Conservation (phyloP, 208 protist genomes). For the Phytomonas sp. region DNA sequence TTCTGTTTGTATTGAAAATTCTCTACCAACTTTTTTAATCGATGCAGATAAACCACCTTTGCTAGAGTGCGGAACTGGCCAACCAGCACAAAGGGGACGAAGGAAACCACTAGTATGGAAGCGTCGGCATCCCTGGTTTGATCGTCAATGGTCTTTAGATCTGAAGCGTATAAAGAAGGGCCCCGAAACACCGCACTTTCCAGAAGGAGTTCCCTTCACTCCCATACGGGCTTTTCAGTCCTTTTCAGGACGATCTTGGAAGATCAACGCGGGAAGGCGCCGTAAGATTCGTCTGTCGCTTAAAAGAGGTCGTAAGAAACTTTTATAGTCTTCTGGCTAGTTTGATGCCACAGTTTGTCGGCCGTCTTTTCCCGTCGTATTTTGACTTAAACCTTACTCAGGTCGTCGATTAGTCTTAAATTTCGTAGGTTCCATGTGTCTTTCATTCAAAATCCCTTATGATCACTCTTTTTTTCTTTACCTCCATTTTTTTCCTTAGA, state of each 20-base stretch:
- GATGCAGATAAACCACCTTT: slow-evolving; percentile 37
- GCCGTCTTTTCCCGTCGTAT: slow-evolving; percentile 4
- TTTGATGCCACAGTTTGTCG: neutral
- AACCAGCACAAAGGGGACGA: slow-evolving; percentile 72
- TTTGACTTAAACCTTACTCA: slow-evolving; percentile 1
- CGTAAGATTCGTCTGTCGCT: slow-evolving; percentile 82
- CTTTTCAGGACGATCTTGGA: slow-evolving; percentile 75
- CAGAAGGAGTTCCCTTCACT: slow-evolving; percentile 80
- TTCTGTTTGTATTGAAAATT: slow-evolving; percentile 23
- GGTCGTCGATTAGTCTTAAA: neutral
- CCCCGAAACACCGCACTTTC: slow-evolving; percentile 75
- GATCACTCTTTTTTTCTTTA: slow-evolving; percentile 5
- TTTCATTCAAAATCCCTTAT: neutral
- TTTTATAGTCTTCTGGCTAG: slow-evolving; percentile 37
- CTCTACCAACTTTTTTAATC: slow-evolving; percentile 68
- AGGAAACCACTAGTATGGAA: slow-evolving; percentile 82
- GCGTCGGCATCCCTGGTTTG: slow-evolving; percentile 87
- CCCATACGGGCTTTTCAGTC: slow-evolving; percentile 83
- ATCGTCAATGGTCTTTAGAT: slow-evolving; percentile 81
- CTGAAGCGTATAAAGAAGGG: slow-evolving; percentile 74
- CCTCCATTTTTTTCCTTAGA: neutral
- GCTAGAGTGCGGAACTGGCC: slow-evolving; percentile 63
- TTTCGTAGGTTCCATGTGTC: neutral
- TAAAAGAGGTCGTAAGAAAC: slow-evolving; percentile 78
- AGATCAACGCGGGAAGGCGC: slow-evolving; percentile 80